phyloP scores from a whole-genome alignment of 306 rosid genomes.

The Bauhinia variegata region DNA sequence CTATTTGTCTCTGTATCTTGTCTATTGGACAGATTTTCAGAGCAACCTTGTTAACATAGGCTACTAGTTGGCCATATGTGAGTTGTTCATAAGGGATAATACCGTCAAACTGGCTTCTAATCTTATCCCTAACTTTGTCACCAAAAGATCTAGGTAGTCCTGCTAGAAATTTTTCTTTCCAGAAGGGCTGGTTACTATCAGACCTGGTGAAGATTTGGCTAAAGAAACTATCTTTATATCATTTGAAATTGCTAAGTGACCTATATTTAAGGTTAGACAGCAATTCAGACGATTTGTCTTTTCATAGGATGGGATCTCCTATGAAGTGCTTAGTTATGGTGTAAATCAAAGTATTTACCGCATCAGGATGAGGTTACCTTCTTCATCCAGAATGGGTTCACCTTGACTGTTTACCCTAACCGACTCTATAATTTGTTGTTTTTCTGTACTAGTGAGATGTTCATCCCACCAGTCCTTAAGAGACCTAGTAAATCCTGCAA shows the following conservation, averaged over 20 bases:
- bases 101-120: no score
- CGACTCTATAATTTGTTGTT: no score
- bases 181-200: not conserved
- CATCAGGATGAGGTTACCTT: not conserved
- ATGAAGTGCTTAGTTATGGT: not conserved
- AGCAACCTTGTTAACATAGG: no score
- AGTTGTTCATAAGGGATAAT: no score
- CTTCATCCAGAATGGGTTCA: not conserved
- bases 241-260: not conserved
- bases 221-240: not conserved
- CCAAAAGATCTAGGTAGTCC: not conserved
- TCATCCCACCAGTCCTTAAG: not conserved
- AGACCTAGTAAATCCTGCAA: not conserved
- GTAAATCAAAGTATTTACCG: not conserved
- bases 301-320: not conserved
- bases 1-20: no score
- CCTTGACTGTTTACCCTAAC: no score
- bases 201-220: not conserved
- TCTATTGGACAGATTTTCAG: no score
- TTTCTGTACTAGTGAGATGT: not conserved
- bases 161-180: not conserved
- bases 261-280: not conserved
- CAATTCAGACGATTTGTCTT: not conserved
- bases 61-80: no score
- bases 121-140: not conserved